Conservation (phyloP, 1,284 basidiomycete species). For the Cutaneotrichosporon mucoides region DNA sequence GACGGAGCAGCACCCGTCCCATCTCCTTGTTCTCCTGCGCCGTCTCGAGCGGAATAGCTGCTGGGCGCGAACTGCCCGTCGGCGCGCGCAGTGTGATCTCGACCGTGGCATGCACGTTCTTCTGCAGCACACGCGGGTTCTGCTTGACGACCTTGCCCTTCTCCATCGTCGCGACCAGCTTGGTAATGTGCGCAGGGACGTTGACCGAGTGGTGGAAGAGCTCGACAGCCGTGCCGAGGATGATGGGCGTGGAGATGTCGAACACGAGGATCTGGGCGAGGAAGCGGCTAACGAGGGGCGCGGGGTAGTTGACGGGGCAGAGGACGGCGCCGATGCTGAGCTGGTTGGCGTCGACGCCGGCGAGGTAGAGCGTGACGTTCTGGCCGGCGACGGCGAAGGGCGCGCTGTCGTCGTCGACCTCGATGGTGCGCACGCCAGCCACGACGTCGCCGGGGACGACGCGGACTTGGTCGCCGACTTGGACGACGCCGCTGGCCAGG, state of each 20-base stretch:
- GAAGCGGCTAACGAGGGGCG: conserved; percentile 73
- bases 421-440: conserved; percentile 77
- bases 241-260: conserved; percentile 85
- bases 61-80: conserved; percentile 53
- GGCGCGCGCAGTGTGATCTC: conserved; percentile 65
- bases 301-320: conserved; percentile 64
- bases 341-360: conserved; percentile 78
- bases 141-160: conserved; percentile 70
- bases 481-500: conserved; percentile 79
- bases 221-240: conserved; percentile 80
- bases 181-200: conserved; percentile 79
- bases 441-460: conserved; percentile 90
- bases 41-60: conserved; percentile 76
- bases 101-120: conserved; percentile 76
- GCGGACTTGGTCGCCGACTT: conserved; percentile 82
- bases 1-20: conserved; percentile 82
- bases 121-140: conserved; percentile 81
- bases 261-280: conserved; percentile 88
- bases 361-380: conserved; percentile 80
- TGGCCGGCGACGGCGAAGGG: conserved; percentile 88
- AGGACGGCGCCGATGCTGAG: conserved; percentile 84
- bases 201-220: conserved; percentile 92
- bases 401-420: conserved; percentile 70
- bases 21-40: conserved; percentile 92
- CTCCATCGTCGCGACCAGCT: conserved; percentile 73